Base-by-base conservation (phyloP, 2,329 filamentous ascomycete genomes). In the Fusarium piperis region DNA sequence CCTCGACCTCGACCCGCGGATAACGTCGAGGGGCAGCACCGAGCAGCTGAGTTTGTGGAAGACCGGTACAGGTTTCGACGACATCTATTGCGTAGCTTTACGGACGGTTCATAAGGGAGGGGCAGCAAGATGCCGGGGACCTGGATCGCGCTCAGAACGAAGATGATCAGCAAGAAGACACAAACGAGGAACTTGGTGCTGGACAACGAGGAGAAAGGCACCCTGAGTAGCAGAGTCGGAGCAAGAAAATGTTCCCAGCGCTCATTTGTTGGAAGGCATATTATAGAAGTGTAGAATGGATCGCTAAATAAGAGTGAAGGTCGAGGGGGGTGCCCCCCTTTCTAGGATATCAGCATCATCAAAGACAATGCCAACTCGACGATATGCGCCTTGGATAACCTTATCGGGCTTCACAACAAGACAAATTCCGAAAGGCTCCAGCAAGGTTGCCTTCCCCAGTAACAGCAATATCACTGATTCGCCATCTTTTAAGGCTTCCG, bases 1-100 rank as follows among this genome's bases (percentile, higher is more conserved):
- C 7, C 2, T 44, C 0, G 18, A 44, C 4, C 7, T 44, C 2
- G 13, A 44, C 20, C 4, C 0, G 13, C 12, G 6, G 18, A 10
- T 6, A 15, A 44, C 23, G 12, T 23, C 7, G 18, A 23, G 18
- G 13, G 39, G 18, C 39, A 23, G 18, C 4, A 1, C 2, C 39
- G 10, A 23, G 39, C 23, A 23, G 39, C 23, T 15, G 18, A 8
- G 0, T 44, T 44, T 15, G 39, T 44, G 12, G 18, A 44, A 23
- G 39, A 44, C 15, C 18, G 18, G 7, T 44, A 23, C 2, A n/a
- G n/a, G n/a, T n/a, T n/a, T 23, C 4, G 12, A 23, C 23, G 2
- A 18, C 39, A 0, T 44, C 39, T 12, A 44, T 44, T 44, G 20
- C 39, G 2, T 20, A 44, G 20, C 39, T 44, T 9, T 44, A 44